Evolutionary conservation across 306 rosid genomes (phyloP).

Genomic region (Prunus fruticosa): DNA sequence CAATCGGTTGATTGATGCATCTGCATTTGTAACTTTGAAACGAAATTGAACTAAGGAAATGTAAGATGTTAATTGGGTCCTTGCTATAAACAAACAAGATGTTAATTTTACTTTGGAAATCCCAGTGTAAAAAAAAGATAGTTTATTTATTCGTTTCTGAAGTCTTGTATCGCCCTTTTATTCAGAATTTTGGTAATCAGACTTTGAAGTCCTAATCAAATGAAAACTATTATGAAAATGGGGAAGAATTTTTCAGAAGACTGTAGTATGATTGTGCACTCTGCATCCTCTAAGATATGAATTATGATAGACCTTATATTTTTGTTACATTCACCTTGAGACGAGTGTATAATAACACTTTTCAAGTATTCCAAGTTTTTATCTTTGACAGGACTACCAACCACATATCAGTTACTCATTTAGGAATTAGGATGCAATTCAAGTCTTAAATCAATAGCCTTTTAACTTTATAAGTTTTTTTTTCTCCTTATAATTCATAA

Average conservation of each 20-base stretch:
- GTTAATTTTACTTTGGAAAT: background rate
- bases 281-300: background rate
- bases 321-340: no score
- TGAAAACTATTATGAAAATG: background rate
- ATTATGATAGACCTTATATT: background rate
- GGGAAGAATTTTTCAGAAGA: background rate
- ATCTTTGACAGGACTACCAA: background rate
- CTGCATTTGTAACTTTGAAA: background rate
- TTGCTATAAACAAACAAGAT: background rate
- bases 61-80: background rate
- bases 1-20: no score
- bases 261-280: background rate
- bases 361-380: no score
- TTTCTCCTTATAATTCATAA: background rate
- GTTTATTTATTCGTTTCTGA: background rate
- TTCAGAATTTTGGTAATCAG: background rate
- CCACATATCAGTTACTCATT: background rate
- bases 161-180: background rate
- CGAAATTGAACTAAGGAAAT: background rate
- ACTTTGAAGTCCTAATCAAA: background rate
- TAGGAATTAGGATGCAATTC: background rate
- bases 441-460: background rate
- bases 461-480: background rate
- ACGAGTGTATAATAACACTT: no score
- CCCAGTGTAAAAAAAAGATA: background rate